Percentiles rank a stretch among this genome's conserved stretches.
These are phyloP conservation scores for Gossypium australe DNA, from an alignment of 345 rosid species.

Conservation along the genomic window DNA sequence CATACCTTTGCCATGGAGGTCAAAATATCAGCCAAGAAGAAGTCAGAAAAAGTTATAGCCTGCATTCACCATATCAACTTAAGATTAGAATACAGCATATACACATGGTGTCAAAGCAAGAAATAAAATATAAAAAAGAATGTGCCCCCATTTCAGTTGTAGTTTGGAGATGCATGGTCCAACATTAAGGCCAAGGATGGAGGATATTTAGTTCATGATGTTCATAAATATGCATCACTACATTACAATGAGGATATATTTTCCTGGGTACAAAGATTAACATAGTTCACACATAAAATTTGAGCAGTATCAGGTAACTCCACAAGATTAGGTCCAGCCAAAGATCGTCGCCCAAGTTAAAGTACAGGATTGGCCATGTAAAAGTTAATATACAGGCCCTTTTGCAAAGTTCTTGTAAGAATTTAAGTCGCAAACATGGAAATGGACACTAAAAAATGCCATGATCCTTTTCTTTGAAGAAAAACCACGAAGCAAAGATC, in stretches of 20 bases:
- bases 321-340: background rate
- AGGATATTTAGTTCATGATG: background rate
- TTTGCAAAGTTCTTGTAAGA: background rate
- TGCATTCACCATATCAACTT: conserved; percentile 24
- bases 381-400: background rate
- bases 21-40: conserved; percentile 87
- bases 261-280: background rate
- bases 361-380: background rate
- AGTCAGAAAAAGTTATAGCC: conserved; percentile 85
- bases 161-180: background rate
- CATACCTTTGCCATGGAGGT: conserved; percentile 94
- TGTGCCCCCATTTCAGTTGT: background rate
- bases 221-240: background rate
- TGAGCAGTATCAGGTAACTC: background rate
- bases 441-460: background rate
- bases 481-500: background rate
- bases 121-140: background rate
- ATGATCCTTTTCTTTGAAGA: background rate
- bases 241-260: background rate
- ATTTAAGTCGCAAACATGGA: background rate
- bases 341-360: background rate
- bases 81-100: background rate
- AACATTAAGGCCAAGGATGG: background rate
- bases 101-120: background rate
- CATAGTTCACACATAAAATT: background rate